Conservation (phyloP, 306 rosid genomes). For the Luffa acutangula region DNA sequence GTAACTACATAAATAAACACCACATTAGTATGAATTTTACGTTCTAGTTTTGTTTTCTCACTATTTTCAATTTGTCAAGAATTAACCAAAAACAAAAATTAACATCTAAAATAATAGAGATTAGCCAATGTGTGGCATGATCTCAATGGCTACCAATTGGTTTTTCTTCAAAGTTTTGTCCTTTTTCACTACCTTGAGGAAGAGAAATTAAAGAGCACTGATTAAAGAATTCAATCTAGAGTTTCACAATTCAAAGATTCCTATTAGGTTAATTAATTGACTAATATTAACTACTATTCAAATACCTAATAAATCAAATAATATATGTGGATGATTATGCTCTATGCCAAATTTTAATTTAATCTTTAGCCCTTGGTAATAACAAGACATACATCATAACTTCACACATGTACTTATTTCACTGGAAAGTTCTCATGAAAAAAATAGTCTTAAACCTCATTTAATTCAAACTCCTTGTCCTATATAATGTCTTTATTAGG, state of each 20-base stretch:
- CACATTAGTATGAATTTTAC: too few species aligned
- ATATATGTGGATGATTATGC: neutral
- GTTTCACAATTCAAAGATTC: neutral
- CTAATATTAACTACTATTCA: neutral
- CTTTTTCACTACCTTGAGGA: neutral
- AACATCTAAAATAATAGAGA: neutral
- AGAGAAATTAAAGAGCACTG: neutral
- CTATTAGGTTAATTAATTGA: neutral
- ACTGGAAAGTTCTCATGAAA: neutral
- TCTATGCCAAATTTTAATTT: neutral
- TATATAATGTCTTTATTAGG: neutral
- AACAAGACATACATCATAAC: neutral
- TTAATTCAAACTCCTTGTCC: neutral
- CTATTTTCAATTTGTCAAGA: neutral
- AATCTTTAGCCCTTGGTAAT: too few species aligned
- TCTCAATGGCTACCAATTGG: neutral
- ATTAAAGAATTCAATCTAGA: neutral
- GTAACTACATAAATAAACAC: too few species aligned
- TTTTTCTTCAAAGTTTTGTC: neutral
- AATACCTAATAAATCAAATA: neutral
- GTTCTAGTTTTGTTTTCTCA: too few species aligned
- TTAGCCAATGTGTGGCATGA: neutral
- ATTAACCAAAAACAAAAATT: too few species aligned
- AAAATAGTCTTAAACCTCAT: neutral
- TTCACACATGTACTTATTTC: neutral